Conservation (phyloP, 106 monocot species). For the Ottelia alismoides region DNA sequence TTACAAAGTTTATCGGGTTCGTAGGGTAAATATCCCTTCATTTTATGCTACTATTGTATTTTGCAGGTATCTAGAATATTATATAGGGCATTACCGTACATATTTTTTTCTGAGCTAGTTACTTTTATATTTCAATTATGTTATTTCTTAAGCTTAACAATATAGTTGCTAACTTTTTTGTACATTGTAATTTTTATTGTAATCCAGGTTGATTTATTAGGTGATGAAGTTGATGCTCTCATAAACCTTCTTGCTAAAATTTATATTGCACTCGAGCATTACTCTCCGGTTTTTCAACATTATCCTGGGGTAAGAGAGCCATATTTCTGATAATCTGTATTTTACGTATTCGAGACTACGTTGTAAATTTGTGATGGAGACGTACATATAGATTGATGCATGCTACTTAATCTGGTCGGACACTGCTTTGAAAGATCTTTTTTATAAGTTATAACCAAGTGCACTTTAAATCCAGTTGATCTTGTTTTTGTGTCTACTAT, state of each 20-base stretch:
- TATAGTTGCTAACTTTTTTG: too few species aligned
- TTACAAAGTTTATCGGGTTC: too few species aligned
- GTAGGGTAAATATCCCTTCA: too few species aligned
- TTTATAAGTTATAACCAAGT: neutral
- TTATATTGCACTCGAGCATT: conserved; percentile 31
- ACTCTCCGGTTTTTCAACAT: conserved; percentile 40
- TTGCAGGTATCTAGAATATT: too few species aligned
- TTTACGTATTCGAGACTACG: too few species aligned
- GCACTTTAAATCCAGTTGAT: neutral
- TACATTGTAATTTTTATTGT: conserved; percentile 3
- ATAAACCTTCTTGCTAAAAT: conserved; percentile 40
- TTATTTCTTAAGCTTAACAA: too few species aligned
- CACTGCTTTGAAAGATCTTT: neutral
- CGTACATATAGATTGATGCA: neutral
- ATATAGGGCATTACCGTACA: too few species aligned
- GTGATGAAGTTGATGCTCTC: conserved; percentile 69
- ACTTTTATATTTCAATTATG: too few species aligned
- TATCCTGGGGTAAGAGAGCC: conserved; percentile 49
- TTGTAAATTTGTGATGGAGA: neutral
- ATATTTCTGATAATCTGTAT: too few species aligned
- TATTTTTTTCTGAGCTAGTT: too few species aligned
- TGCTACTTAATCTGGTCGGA: neutral
- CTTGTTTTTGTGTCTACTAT: too few species aligned
- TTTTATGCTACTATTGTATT: too few species aligned
- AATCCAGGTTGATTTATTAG: conserved; percentile 68